Base-by-base conservation (phyloP, 2,329 filamentous ascomycete species). In the Bipolaris victoriae region DNA sequence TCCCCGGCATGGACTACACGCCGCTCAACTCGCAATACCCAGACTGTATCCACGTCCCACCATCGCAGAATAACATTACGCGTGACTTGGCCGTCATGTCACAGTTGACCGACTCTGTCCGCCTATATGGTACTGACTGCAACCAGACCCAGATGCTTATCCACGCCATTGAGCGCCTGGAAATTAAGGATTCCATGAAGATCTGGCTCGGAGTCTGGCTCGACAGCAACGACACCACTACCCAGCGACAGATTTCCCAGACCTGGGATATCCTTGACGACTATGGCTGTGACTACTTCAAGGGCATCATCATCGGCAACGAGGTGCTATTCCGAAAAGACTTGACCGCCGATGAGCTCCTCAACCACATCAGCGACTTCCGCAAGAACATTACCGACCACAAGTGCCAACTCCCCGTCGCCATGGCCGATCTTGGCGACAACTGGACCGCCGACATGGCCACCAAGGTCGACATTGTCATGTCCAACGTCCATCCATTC, bases 401-500 rank as follows among this genome's bases (percentile, higher is more conserved):
- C 70, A 82, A 83, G 16, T 84, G 93, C 66, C 78, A 86, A 46
- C 81, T 98, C 9, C 90, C 90, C 0, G 86, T 98, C 11, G 91
- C 92, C 0, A 96, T 92, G 0, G 92, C 90, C 0, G 94, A 98
- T 73, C 83, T 98, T 0, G 94, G 94, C 24, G 89, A 95, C 69
- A 90, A 94, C 69, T 98, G 94, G 94, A 89, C 87, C 2, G 70
- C 82, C 0, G 80, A 82, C 1, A 84, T 98, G 16, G 90, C 90
- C 0, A 67, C 78, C 3, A 82, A 86, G 49, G 90, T 91, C 40
- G 93, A 98, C 76, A 88, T 91, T 69, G 88, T 98, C 77, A 97
- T 98, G 93, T 90, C 91, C 66, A 98, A 98, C 73, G 91, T 98
- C 52, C 95, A 98, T 73, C 94, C 95, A 0, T 97, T 98, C 83